phyloP scores from a whole-genome alignment of 2,329 filamentous ascomycete genomes.

The Graphium sp. region DNA sequence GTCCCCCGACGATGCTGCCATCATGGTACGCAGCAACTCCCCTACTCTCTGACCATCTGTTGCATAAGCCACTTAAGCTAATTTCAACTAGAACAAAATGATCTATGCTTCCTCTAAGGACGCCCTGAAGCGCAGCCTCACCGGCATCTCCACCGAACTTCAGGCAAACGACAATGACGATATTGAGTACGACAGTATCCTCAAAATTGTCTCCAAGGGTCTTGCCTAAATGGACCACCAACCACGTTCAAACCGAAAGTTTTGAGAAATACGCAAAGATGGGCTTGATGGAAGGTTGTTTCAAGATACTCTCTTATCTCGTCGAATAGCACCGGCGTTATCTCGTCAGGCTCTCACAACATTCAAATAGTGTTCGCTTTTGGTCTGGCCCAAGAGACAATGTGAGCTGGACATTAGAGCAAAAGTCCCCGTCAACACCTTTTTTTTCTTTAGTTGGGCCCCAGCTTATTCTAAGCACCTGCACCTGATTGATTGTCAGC shows the following conservation, averaged over 20 bases:
- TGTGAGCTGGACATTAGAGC: no score
- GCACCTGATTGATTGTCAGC: no score
- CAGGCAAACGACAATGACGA: slow-evolving; percentile 76
- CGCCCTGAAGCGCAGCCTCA: slow-evolving; percentile 63
- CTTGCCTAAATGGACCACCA: slow-evolving; percentile 22
- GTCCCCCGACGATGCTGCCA: slow-evolving; percentile 65
- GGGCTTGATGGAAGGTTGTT: no score
- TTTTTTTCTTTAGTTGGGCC: slow-evolving; percentile 4
- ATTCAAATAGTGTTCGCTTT: no score
- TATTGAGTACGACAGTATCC: slow-evolving; percentile 59
- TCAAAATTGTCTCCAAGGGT: slow-evolving; percentile 50
- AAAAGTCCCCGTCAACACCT: no score
- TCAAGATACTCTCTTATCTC: no score
- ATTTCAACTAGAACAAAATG: slow-evolving; percentile 57
- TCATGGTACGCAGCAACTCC: slow-evolving; percentile 42
- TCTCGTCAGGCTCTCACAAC: no score
- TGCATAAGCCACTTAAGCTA: background rate
- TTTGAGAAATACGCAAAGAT: background rate
- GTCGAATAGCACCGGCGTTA: no score
- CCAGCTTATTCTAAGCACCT: slow-evolving; percentile 1
- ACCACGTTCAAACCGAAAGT: background rate
- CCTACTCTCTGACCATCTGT: background rate
- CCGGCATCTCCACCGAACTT: slow-evolving; percentile 57
- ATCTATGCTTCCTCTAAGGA: slow-evolving; percentile 82
- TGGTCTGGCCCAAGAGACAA: no score